A percentile compares a stretch with the other conserved stretches of the same genome.
phyloP scores from a whole-genome alignment of 352 stramenopile species.

The Phytophthora capsici region DNA sequence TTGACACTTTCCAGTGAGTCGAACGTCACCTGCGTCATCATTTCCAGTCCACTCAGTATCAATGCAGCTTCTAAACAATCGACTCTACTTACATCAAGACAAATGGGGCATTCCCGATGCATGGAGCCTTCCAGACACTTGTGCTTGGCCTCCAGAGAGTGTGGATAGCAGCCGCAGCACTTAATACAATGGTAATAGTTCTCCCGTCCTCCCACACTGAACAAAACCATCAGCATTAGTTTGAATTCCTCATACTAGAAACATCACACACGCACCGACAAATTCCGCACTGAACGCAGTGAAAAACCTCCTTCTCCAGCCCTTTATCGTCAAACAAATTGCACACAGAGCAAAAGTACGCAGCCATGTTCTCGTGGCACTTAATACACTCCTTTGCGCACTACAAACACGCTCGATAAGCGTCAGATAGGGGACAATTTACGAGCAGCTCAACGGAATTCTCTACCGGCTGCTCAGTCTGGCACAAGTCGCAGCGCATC shows the following conservation, averaged over 20 bases:
- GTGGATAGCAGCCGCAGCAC: slow-evolving; percentile 83
- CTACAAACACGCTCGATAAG: slow-evolving; percentile 26
- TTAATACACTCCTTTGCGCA: slow-evolving; percentile 57
- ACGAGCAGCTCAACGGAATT: neutral
- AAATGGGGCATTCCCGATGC: slow-evolving; percentile 85
- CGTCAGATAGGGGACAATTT: no score
- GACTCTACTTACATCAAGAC: slow-evolving; percentile 65
- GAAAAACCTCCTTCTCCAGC: slow-evolving; percentile 68
- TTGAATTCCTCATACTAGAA: neutral
- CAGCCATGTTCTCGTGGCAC: slow-evolving; percentile 56
- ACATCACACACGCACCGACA: slow-evolving; percentile 49
- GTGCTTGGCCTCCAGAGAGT: slow-evolving; percentile 73
- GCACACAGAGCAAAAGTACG: slow-evolving; percentile 74
- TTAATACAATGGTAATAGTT: slow-evolving; percentile 85
- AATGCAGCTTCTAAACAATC: neutral
- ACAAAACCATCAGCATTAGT: neutral
- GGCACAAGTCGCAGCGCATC: slow-evolving; percentile 74
- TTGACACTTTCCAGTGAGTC: slow-evolving; percentile 74
- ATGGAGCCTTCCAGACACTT: slow-evolving; percentile 83
- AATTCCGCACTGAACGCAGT: slow-evolving; percentile 80
- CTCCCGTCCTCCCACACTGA: slow-evolving; percentile 71
- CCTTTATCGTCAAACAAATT: slow-evolving; percentile 81
- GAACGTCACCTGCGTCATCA: slow-evolving; percentile 63
- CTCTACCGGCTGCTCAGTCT: slow-evolving; percentile 61
- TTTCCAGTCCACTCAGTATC: neutral